Percentiles rank a stretch among this genome's conserved stretches.
phyloP scores from a whole-genome alignment of 2,329 filamentous ascomycete genomes.

The Calonectria montana region DNA sequence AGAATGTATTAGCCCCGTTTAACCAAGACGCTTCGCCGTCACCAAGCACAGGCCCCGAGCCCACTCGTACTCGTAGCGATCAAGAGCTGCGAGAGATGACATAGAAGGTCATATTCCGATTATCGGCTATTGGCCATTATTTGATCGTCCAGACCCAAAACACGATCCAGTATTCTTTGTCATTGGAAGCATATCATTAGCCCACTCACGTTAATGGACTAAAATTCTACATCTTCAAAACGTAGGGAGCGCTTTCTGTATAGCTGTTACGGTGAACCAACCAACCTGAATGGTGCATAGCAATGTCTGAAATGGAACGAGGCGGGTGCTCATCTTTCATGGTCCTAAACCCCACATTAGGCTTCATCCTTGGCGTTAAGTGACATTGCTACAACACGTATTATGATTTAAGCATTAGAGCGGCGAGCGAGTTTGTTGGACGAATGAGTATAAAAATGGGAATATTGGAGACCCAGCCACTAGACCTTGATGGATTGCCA shows the following conservation, averaged over 20 bases:
- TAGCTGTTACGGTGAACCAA: constrained; percentile 26
- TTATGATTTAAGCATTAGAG: neutral
- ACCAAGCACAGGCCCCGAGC: constrained; percentile 28
- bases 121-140: constrained; percentile 46
- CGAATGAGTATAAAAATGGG: neutral
- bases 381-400: neutral
- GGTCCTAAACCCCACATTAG: neutral
- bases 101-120: constrained; percentile 55
- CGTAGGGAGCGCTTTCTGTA: neutral
- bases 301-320: constrained; percentile 29
- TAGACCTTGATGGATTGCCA: neutral
- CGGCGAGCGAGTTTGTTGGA: neutral
- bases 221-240: neutral
- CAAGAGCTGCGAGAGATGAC: constrained; percentile 60
- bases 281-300: constrained; percentile 30
- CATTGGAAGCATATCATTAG: constrained; percentile 8
- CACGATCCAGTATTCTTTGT: constrained; percentile 34
- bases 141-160: constrained; percentile 45
- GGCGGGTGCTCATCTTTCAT: neutral
- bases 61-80: constrained; percentile 45
- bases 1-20: constrained; percentile 53
- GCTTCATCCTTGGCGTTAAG: neutral
- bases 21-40: constrained; percentile 41
- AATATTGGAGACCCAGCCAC: neutral
- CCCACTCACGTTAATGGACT: neutral